Base-by-base conservation (phyloP, 805 yeast genomes). In the Dipodascus geniculatus region DNA sequence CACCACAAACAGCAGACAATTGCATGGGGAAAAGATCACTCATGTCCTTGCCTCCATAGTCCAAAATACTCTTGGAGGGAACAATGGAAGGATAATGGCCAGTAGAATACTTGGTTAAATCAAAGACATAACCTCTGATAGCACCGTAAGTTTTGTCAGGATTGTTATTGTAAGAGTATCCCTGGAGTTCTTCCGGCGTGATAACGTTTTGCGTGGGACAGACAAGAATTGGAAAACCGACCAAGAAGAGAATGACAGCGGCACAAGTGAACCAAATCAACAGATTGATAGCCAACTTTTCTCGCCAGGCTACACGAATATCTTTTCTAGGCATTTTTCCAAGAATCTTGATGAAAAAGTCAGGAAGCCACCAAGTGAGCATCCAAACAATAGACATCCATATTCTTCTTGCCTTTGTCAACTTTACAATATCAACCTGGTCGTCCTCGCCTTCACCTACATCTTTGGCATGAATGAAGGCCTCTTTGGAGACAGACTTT, bases 311-410 rank as follows among this genome's bases (percentile, higher is more conserved):
- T 8, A 67, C 55, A 17, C 73, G 68, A 4, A 71, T 62, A 54
- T 70, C 70, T 44, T 63, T 63, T 44, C 71, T 58, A 2, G 63
- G 60, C 59, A 70, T 65, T 14, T 61, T 49, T 1, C 71, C 70
- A 22, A 68, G n/a, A 14, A 49, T 47, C 53, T 55, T 55, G 54
- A 71, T 64, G 47, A 66, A 58, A 3, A 54, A 50, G 9, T 72
- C 72, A 2, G 75, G 75, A n/a, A 68, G 57, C 69, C 71, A 71
- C 68, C 68, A 71, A 1, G 75, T 72, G 28, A 63, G 60, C 3
- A 60, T 22, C 68, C 67, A 65, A 1, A 71, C 74, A 22, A 72
- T 49, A 47, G 60, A 59, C 59, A 71, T 63, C 75, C 75, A 71
- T 3, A 61, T 54, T 50, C 60, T 62, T 22, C 75, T 62, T 38